Evolutionary conservation across 352 stramenopile species (phyloP).

Genomic region (Globisporangium takayamanum): DNA sequence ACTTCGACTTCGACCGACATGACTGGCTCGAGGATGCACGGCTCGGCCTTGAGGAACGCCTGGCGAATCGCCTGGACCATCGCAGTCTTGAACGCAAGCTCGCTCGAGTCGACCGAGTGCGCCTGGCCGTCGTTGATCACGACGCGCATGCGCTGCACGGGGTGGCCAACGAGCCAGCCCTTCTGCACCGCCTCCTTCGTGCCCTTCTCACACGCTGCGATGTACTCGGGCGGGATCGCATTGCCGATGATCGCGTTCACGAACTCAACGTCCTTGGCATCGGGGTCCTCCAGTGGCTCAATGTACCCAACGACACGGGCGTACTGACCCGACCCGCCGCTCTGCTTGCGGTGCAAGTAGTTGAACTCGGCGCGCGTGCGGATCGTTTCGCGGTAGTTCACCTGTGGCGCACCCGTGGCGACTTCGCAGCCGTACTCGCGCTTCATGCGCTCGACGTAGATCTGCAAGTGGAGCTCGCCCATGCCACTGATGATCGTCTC

Average conservation of each 20-base stretch:
- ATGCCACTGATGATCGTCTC: constrained; percentile 99
- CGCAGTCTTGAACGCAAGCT: constrained; percentile 97
- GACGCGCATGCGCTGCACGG: constrained; percentile 86
- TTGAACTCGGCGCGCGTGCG: constrained; percentile 92
- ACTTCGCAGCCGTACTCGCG: constrained; percentile 97
- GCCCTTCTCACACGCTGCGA: constrained; percentile 96
- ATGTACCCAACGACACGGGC: constrained; percentile 96
- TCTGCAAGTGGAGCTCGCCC: constrained; percentile 98
- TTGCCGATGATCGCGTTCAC: constrained; percentile 97
- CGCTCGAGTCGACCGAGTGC: constrained; percentile 97
- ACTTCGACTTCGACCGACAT: constrained; percentile 95
- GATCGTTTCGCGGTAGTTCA: constrained; percentile 99
- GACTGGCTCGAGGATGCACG: constrained; percentile 94
- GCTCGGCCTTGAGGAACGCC: constrained; percentile 90
- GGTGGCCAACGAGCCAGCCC: constrained; percentile 94
- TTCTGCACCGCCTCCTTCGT: constrained; percentile 93
- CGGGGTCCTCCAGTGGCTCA: constrained; percentile 89
- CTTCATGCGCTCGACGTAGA: constrained; percentile 99
- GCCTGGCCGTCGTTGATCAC: constrained; percentile 89
- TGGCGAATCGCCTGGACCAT: constrained; percentile 94
- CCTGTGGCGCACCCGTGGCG: constrained; percentile 88
- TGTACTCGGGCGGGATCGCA: constrained; percentile 98
- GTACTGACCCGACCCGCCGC: constrained; percentile 96
- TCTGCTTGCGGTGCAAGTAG: constrained; percentile 99
- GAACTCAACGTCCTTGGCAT: constrained; percentile 91